Evolutionary conservation across 176 grass and related monocot species (phyloP), one percentile per base, ranked within the genome.

Genomic region (Oryza longistaminata): DNA sequence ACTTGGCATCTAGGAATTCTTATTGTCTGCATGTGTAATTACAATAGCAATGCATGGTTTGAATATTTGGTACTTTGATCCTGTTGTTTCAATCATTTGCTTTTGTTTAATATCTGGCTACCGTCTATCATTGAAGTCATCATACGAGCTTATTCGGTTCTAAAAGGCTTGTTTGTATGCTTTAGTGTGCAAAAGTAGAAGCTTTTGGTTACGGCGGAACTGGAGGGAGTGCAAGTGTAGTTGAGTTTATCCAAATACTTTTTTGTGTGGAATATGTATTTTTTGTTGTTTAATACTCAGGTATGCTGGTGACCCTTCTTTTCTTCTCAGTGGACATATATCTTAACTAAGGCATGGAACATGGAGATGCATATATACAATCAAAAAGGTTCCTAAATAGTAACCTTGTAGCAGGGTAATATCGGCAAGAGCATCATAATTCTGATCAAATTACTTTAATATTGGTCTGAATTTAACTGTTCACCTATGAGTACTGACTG

Each of bases 1-100:
- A 70, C 52, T 34, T 24, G 65, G 17, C 53, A 86, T 43, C 53
- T 81, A 55, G 49, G 42, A 75, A 75, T 71, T 80, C 4, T 66
- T 60, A 76, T 43, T 42, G 12, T 71, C 71, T 84, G 62, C 79
- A 58, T 60, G 62, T 84, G 76, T 84, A 83, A 87, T 76, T 84
- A 84, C 83, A 37, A 87, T 53, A 80, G 70, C 4, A 81, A 21
- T 76, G 49, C 21, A 21, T 75, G 65, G 80, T 19, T 75, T 58
- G 17, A n/a, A n/a, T 58, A 58, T 58, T 14, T 58, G 53, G 12
- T 58, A n/a, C 17, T 21, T 58, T 75, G 33, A 9, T 55, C 19
- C 64, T 75, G 77, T 35, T 64, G 49, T 79, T 83, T 74, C 39
- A 82, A 29, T 78, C 44, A 5, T 26, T 6, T 82, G 7, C 17